Base-by-base conservation (phyloP, 2,329 filamentous ascomycete genomes). In the Penicillium digitatum region DNA sequence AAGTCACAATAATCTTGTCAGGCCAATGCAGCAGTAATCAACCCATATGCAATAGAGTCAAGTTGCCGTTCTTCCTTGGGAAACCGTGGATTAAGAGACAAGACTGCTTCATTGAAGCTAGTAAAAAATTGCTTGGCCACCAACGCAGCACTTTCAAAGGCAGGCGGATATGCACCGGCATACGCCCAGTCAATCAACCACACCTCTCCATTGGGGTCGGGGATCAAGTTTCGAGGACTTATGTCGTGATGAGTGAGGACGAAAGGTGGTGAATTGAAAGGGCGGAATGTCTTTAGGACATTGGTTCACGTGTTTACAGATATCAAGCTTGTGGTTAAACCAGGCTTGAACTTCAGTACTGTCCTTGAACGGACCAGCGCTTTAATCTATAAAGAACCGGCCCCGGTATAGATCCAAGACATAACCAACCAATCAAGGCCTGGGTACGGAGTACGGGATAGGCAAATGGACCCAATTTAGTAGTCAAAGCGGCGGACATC, bases 281-380 rank as follows among this genome's bases (percentile, higher is more conserved):
- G 51, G 39, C 1, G 57, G 52, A 27, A 56, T 45, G 35, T 62
- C 59, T 48, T 57, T 16, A 16, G 59, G 52, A 3, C 58, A 62
- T 29, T 58, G 32, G 4, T 53, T 31, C 22, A 34, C 45, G 5
- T 26, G 48, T 31, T 62, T 61, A 35, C 56, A 60, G 50, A 69
- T 62, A 11, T 60, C 55, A 20, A 69, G 57, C 46, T 67, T 69
- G 52, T 66, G 65, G 37, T 69, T 66, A 40, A 68, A 67, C 64
- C 59, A 66, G 24, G 14, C 57, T 44, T 66, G 59, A 18, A 65
- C 32, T 54, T 65, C 56, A 40, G 54, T 24, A 38, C 27, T 24
- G 29, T 56, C 42, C 51, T 47, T 55, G 22, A 63, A 67, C 24
- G 63, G 64, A 20, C 64, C 56, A 27, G 60, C 65, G 39, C 63